phyloP scores from a whole-genome alignment of 2,329 filamentous ascomycete genomes.

The Dissoconium aciculare region DNA sequence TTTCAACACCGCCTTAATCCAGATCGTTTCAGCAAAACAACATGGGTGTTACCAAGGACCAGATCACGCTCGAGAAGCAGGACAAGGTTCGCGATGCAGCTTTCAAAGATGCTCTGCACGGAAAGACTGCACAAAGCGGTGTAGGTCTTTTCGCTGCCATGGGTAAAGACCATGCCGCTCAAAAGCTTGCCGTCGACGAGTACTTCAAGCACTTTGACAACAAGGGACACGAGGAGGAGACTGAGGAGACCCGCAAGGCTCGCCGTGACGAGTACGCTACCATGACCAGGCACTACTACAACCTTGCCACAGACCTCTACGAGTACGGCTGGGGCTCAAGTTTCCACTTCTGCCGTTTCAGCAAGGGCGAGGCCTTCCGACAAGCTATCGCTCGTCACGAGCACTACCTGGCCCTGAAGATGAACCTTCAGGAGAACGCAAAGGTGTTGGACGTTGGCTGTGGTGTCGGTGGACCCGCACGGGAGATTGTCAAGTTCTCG shows the following conservation, averaged over 20 bases:
- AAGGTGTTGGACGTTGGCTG: slow-evolving; percentile 91
- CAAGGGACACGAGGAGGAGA: slow-evolving; percentile 65
- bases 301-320: slow-evolving; percentile 20
- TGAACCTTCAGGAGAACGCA: slow-evolving; percentile 73
- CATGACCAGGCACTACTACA: slow-evolving; percentile 66
- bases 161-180: slow-evolving; percentile 62
- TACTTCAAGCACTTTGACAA: slow-evolving; percentile 97
- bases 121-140: slow-evolving; percentile 64
- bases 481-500: slow-evolving; percentile 92
- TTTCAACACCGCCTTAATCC: too few species aligned
- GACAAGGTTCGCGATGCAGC: slow-evolving; percentile 37
- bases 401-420: slow-evolving; percentile 87
- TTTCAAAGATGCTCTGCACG: slow-evolving; percentile 74
- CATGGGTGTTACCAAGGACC: slow-evolving; percentile 11
- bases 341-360: slow-evolving; percentile 96
- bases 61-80: slow-evolving; percentile 27
- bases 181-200: slow-evolving; percentile 70
- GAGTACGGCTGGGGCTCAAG: slow-evolving; percentile 94
- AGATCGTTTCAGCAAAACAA: too few species aligned
- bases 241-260: slow-evolving; percentile 65
- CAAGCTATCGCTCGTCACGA: slow-evolving; percentile 93
- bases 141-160: slow-evolving; percentile 70
- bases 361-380: slow-evolving; percentile 69
- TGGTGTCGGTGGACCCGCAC: slow-evolving; percentile 86
- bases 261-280: slow-evolving; percentile 73